Evolutionary conservation across 192 early-diverging fungal species (phyloP), one percentile per base, ranked within the genome.

Genomic region (Gaertneriomyces semiglobifer): DNA sequence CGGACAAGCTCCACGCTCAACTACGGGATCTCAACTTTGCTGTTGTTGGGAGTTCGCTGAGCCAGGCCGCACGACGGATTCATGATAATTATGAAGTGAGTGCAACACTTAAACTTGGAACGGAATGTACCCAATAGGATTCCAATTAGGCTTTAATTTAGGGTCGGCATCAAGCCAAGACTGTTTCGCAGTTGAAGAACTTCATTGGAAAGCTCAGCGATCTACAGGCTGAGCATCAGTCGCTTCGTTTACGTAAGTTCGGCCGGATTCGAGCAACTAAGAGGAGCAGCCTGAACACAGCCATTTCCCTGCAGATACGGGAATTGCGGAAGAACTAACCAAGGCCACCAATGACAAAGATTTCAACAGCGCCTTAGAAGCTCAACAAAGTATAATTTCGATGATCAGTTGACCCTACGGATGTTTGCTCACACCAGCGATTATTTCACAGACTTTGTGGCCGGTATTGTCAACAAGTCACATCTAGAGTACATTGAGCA

Each of bases 1-100:
- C 79, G 33, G 95, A 98, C 69, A 78, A 79, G 38, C 76, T 97
- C 38, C 96, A 88, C 79, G 65, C 73, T 39, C 88, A 93, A 56
- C 72, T 97, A 3, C 85, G 96, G 25, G 89, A 92, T 73, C 80
- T 90, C 70, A 95, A 94, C 70, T 96, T 98, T 83, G 87, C 93
- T 0, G 88, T 92, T 9, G 94, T 98, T 7, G 92, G 90, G 39
- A 80, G 84, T 25, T 71, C 90, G 57, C 74, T 98, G 51, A 93
- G 88, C 75, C 85, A 88, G 66, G 81, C 93, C 46, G 92, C 96
- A 0, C 84, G 86, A 55, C 82, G 89, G 60, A 86, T 98, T 47
- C 92, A 96, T 62, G 85, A 84, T 12, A 84, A 93, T 47, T 92
- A 95, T 63, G 94, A 97, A 69, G 88, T 88, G 63, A 14, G 46